Evolutionary conservation across 352 stramenopile genomes (phyloP), one percentile per base, ranked within the genome.

Genomic region (Paralagenidium karlingii): DNA sequence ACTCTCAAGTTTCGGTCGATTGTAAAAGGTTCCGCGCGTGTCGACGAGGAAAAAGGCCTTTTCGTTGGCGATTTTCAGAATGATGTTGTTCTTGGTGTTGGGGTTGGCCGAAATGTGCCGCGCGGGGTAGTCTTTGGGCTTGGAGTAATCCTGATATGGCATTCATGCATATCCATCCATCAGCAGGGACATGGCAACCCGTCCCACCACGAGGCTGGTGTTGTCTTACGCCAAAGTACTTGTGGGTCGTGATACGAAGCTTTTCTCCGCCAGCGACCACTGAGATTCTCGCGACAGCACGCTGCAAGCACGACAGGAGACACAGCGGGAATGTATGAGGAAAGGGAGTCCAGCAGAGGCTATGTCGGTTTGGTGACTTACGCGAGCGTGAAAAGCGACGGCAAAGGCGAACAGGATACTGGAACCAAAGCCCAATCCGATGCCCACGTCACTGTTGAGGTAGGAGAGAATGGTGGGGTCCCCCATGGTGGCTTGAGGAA

Each of bases 11-110:
- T 87, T 91, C 24, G 76, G 60, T 50, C 77, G 73, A 58, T 91
- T 91, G 65, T 81, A 87, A 40, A 91, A 91, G 15, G 75, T 75
- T 45, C 77, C 77, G 29, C 67, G 58, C 22, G 71, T 62, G 43
- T 91, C 77, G 15, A 87, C 76, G 25, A 91, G 65, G 51, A 69
- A 91, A 46, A 88, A 91, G 3, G 64, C 74, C 12, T 59, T 62
- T 20, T 68, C 70, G 37, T 70, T 80, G 25, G 56, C 69, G 18
- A 91, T 46, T 45, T 91, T 91, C 32, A 91, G 55, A 42, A 87
- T 87, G 41, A 91, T 84, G 51, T 86, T 85, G 51, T 80, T 88
- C 47, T 80, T 82, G 39, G 63, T 88, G 51, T 88, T 83, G 3
- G 74, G 73, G 45, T 86, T 58, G 16, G 74, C 77, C 30, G 74